phyloP scores from a whole-genome alignment of 2,329 filamentous ascomycete genomes.

The Exophiala alcalophila region DNA sequence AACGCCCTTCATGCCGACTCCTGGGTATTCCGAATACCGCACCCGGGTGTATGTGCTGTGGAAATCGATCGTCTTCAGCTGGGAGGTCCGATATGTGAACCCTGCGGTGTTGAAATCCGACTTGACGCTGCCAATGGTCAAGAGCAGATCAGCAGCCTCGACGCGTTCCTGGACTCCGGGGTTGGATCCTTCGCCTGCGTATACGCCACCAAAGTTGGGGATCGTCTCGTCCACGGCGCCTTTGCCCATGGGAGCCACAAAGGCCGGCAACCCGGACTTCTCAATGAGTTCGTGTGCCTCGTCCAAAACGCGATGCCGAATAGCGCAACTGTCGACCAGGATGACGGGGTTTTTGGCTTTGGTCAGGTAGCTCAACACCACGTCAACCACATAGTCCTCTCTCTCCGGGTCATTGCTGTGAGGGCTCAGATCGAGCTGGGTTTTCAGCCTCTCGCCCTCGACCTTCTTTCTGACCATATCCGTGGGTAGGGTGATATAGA shows the following conservation, averaged over 20 bases:
- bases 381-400: conserved; percentile 31
- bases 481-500: conserved; percentile 30
- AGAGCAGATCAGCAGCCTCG: conserved; percentile 45
- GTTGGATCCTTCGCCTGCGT: conserved; percentile 45
- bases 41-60: conserved; percentile 72
- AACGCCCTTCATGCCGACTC: conserved; percentile 74
- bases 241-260: conserved; percentile 50
- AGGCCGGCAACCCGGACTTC: conserved; percentile 48
- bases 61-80: conserved; percentile 77
- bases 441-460: conserved; percentile 67
- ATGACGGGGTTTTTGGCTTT: conserved; percentile 49
- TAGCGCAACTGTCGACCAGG: conserved; percentile 51
- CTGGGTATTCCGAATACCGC: conserved; percentile 74
- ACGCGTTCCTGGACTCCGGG: conserved; percentile 39
- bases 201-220: conserved; percentile 51
- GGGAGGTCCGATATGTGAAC: conserved; percentile 64
- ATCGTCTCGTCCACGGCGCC: conserved; percentile 50
- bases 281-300: conserved; percentile 45
- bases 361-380: conserved; percentile 42
- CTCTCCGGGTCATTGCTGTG: conserved; percentile 28
- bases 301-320: conserved; percentile 41
- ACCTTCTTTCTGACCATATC: conserved; percentile 28
- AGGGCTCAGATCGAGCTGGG: conserved; percentile 50
- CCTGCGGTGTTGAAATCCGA: conserved; percentile 47
- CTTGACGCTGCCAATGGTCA: conserved; percentile 48